Evolutionary conservation across 441 rosid species (phyloP).

Genomic region (Gossypium schwendimanii): DNA sequence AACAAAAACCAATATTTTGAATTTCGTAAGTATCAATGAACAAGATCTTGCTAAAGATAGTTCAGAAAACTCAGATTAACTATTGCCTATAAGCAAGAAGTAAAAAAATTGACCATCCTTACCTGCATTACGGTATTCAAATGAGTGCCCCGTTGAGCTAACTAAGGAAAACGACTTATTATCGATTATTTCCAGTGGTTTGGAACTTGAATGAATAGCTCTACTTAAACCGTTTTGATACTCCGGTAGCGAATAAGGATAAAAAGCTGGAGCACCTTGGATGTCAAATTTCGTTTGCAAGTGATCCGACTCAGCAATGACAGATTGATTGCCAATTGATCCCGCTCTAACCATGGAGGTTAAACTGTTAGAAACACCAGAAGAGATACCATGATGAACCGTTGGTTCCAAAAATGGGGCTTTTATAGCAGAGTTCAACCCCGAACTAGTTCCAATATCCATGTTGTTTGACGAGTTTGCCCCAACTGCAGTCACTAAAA

Average conservation of each 20-base stretch:
- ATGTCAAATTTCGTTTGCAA: constrained; percentile 25
- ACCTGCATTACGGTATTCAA: constrained; percentile 40
- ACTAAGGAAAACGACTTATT: constrained; percentile 27
- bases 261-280: constrained; percentile 26
- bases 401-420: constrained; percentile 32
- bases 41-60: neutral
- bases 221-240: constrained; percentile 39
- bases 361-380: constrained; percentile 41
- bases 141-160: constrained; percentile 28
- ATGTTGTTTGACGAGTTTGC: constrained; percentile 23
- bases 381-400: constrained; percentile 41
- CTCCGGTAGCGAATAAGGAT: constrained; percentile 48
- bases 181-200: constrained; percentile 33
- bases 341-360: constrained; percentile 38
- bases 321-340: constrained; percentile 31
- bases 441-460: constrained; percentile 28
- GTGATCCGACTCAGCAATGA: constrained; percentile 30
- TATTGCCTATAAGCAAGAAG: neutral
- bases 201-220: constrained; percentile 26
- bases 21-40: neutral
- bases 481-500: constrained; percentile 29
- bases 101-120: constrained; percentile 13
- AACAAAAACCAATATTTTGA: constrained; percentile 7
- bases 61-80: neutral
- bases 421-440: constrained; percentile 24